These are phyloP conservation scores for Cenchrus purpureus DNA, from an alignment of 176 grass and related monocot genomes.

Conservation along the genomic window DNA sequence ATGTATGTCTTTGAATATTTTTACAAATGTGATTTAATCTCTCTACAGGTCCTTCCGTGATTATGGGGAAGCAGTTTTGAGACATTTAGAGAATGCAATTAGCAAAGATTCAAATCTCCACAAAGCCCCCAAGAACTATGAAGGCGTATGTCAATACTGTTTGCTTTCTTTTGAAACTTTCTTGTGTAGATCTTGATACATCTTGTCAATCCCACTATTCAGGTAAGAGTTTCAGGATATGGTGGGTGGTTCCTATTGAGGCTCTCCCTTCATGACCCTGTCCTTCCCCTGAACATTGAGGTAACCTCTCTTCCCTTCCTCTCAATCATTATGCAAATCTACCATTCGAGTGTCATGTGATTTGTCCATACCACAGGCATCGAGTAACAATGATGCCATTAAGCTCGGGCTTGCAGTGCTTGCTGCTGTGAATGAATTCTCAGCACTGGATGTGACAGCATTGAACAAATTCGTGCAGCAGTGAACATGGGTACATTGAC, in stretches of 20 bases:
- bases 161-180: slow-evolving; percentile 10
- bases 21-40: slow-evolving; percentile 21
- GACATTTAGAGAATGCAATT: slow-evolving; percentile 73
- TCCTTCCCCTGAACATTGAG: slow-evolving; percentile 98
- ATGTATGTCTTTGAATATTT: neutral
- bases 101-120: slow-evolving; percentile 56
- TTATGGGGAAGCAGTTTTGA: slow-evolving; percentile 87
- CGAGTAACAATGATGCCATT: slow-evolving; percentile 63
- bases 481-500: slow-evolving; percentile 21
- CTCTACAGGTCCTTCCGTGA: slow-evolving; percentile 78
- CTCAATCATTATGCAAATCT: neutral
- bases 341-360: neutral
- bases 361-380: slow-evolving; percentile 54
- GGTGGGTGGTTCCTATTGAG: slow-evolving; percentile 96
- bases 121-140: slow-evolving; percentile 72
- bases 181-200: neutral
- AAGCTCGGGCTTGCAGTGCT: slow-evolving; percentile 73
- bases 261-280: slow-evolving; percentile 97
- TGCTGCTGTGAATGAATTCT: slow-evolving; percentile 68
- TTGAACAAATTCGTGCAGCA: slow-evolving; percentile 68
- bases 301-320: slow-evolving; percentile 37
- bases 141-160: slow-evolving; percentile 68
- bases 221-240: slow-evolving; percentile 94
- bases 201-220: slow-evolving; percentile 29
- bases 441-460: slow-evolving; percentile 68